phyloP scores from a whole-genome alignment of 2,329 filamentous ascomycete species.

The Chaetomium strumarium region DNA sequence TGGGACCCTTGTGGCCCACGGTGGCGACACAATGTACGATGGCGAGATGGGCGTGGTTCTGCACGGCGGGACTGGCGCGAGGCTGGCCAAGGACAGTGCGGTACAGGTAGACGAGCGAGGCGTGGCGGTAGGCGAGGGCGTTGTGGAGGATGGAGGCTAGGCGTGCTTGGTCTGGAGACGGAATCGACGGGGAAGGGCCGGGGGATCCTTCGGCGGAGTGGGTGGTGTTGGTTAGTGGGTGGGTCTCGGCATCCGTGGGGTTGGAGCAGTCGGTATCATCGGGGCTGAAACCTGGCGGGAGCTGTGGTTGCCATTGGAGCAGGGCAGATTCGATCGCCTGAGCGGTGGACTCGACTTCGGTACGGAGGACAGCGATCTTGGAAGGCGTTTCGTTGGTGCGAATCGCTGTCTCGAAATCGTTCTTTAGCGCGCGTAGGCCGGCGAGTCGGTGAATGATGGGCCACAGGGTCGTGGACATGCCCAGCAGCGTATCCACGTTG shows the following conservation, averaged over 20 bases:
- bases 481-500: conserved; percentile 54
- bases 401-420: conserved; percentile 43
- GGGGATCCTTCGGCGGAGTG: background rate
- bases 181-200: background rate
- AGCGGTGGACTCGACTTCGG: conserved; percentile 46
- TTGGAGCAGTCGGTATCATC: conserved; percentile 14
- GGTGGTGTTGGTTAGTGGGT: background rate
- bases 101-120: conserved; percentile 53
- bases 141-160: conserved; percentile 53
- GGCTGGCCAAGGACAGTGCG: conserved; percentile 46
- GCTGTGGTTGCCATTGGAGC: conserved; percentile 48
- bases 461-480: conserved; percentile 58
- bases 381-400: conserved; percentile 34
- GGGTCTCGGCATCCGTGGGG: background rate
- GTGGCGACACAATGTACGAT: conserved; percentile 51
- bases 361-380: conserved; percentile 43
- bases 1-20: conserved; percentile 51
- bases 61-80: conserved; percentile 44
- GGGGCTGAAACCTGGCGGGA: conserved; percentile 37
- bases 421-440: conserved; percentile 48
- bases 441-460: conserved; percentile 58
- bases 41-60: conserved; percentile 46
- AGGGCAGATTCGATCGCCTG: conserved; percentile 51
- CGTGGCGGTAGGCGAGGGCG: conserved; percentile 55
- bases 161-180: conserved; percentile 32